phyloP scores from a whole-genome alignment of 2,329 filamentous ascomycete species.

The Sclerotinia subarctica region DNA sequence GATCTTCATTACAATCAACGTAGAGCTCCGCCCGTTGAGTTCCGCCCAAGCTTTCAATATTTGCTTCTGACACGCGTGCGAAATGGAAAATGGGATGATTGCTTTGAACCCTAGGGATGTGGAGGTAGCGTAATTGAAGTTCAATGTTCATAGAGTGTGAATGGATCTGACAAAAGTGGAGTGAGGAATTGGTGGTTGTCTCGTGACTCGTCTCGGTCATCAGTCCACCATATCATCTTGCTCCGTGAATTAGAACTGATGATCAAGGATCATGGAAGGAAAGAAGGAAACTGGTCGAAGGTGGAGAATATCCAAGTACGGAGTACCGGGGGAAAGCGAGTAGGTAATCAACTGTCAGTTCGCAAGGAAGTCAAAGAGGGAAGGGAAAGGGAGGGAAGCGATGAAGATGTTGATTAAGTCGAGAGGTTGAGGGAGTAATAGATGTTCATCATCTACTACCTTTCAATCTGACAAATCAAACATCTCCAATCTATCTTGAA shows the following conservation, averaged over 20 bases:
- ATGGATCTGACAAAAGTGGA: neutral
- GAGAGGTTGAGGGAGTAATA: too few species aligned
- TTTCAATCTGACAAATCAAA: too few species aligned
- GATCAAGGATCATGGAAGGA: conserved; percentile 1
- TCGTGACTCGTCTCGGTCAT: neutral
- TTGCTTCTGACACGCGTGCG: neutral
- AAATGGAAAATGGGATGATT: neutral
- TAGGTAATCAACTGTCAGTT: neutral
- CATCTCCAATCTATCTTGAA: too few species aligned
- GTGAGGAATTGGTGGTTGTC: neutral
- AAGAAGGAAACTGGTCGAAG: neutral
- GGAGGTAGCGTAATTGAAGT: neutral
- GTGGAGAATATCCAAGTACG: neutral
- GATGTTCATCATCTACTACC: too few species aligned
- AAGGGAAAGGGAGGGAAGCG: neutral
- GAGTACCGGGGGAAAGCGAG: too few species aligned
- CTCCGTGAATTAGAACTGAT: too few species aligned
- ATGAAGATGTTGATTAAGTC: conserved; percentile 1
- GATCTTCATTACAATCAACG: too few species aligned
- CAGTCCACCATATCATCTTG: neutral
- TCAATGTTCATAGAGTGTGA: neutral
- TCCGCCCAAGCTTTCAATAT: neutral
- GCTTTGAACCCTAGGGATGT: neutral
- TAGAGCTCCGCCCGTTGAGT: neutral
- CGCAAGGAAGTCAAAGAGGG: neutral